phyloP scores from a whole-genome alignment of 768 basidiomycete genomes.

The Boletus vinaceobasis region DNA sequence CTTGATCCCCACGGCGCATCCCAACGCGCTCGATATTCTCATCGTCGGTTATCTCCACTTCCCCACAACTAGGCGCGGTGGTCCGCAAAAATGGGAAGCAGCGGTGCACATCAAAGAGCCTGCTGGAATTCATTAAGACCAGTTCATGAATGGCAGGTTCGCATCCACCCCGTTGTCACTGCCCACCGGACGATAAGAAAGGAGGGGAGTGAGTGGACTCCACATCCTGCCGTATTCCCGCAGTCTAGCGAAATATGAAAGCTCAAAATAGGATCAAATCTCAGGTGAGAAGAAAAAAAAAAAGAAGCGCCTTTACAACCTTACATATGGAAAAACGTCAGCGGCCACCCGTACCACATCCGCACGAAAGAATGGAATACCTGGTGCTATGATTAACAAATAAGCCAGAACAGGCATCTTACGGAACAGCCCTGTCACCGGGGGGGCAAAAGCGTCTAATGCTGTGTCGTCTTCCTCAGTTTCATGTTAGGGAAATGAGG shows the following conservation, averaged over 20 bases:
- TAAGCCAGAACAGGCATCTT: constrained; percentile 11
- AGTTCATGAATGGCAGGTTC: not conserved
- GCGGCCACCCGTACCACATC: constrained; percentile 6
- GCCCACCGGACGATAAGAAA: not conserved
- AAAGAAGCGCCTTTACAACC: not conserved
- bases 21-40: not conserved
- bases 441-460: constrained; percentile 18
- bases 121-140: not conserved
- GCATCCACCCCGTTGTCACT: not conserved
- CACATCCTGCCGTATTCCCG: constrained; percentile 10
- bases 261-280: constrained; percentile 12
- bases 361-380: constrained; percentile 1
- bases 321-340: constrained; percentile 12
- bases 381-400: not conserved
- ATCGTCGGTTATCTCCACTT: not conserved
- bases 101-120: not conserved
- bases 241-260: constrained; percentile 7
- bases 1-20: not conserved
- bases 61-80: not conserved
- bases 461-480: constrained; percentile 19
- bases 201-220: not conserved
- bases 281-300: constrained; percentile 4
- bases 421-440: constrained; percentile 21
- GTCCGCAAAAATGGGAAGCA: not conserved
- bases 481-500: constrained; percentile 11